These are phyloP conservation scores for Neonothopanus nambi DNA, from an alignment of 1,284 basidiomycete genomes.

Conservation along the genomic window DNA sequence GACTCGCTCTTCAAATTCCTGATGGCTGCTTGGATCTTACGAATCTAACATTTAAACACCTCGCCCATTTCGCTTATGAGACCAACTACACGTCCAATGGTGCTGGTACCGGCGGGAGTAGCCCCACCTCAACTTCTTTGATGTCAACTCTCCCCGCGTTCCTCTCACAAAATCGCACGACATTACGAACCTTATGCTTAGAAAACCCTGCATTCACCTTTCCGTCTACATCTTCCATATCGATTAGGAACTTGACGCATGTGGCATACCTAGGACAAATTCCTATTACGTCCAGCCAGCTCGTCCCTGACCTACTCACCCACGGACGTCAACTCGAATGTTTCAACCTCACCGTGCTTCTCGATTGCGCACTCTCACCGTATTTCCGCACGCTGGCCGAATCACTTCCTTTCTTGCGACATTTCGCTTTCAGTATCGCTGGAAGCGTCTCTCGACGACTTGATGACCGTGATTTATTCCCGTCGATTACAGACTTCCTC, in stretches of 20 bases:
- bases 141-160: conserved; percentile 29
- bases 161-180: conserved; percentile 52
- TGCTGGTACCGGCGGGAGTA: conserved; percentile 35
- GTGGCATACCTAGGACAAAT: conserved; percentile 62
- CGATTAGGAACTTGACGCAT: conserved; percentile 62
- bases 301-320: conserved; percentile 57
- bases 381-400: conserved; percentile 46
- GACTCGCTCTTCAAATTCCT: conserved; percentile 55
- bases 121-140: conserved; percentile 27
- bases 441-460: conserved; percentile 15
- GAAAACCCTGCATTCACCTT: conserved; percentile 58
- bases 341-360: conserved; percentile 51
- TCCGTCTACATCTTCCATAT: conserved; percentile 47
- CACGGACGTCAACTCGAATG: conserved; percentile 64
- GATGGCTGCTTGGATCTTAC: conserved; percentile 53
- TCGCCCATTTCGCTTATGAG: conserved; percentile 58
- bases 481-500: conserved; percentile 65
- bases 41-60: conserved; percentile 55
- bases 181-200: conserved; percentile 55
- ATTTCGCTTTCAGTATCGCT: conserved; percentile 58
- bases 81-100: conserved; percentile 23
- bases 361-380: conserved; percentile 49
- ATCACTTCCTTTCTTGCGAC: conserved; percentile 58
- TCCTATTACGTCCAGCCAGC: conserved; percentile 42
- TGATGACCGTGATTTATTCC: conserved; percentile 62